These are phyloP conservation scores for Dryadomyces quercus-mongolicae DNA, from an alignment of 2,329 filamentous ascomycete genomes.

Conservation along the genomic window DNA sequence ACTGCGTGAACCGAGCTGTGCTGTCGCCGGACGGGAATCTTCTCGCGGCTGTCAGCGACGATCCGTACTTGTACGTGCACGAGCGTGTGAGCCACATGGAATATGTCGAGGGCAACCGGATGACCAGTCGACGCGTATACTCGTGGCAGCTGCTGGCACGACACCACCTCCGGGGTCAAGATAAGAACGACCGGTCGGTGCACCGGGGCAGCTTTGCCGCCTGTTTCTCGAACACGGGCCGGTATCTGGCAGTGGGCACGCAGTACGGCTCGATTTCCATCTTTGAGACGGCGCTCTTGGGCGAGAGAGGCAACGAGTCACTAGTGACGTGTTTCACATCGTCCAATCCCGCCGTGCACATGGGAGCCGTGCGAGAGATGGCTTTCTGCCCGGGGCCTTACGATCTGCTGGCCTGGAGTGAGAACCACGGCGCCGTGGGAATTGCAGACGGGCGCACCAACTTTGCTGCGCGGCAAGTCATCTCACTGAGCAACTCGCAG, in stretches of 20 bases:
- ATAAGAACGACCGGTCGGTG: constrained; percentile 38
- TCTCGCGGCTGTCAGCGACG: constrained; percentile 76
- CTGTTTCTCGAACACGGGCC: constrained; percentile 61
- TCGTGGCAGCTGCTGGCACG: constrained; percentile 39
- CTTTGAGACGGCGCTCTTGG: constrained; percentile 46
- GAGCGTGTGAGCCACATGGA: constrained; percentile 28
- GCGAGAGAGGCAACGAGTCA: constrained; percentile 36
- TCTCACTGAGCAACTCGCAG: constrained; percentile 48
- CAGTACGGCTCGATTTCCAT: constrained; percentile 72
- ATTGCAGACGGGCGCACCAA: constrained; percentile 60
- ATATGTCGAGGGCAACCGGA: constrained; percentile 3
- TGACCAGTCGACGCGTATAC: constrained; percentile 16
- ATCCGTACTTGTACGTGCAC: constrained; percentile 78
- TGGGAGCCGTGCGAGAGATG: constrained; percentile 82
- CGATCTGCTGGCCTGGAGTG: constrained; percentile 88
- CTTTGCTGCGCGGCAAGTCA: constrained; percentile 55
- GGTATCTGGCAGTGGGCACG: constrained; percentile 62
- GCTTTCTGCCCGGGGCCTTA: constrained; percentile 81
- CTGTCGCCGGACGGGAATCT: constrained; percentile 79
- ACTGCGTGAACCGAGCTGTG: constrained; percentile 87
- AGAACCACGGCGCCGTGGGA: constrained; percentile 68
- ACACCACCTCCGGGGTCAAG: constrained; percentile 47
- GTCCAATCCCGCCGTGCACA: constrained; percentile 56
- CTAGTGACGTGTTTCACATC: constrained; percentile 68
- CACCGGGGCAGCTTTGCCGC: constrained; percentile 63